phyloP scores from a whole-genome alignment of 163 green algal genomes.

The Scenedesmus sp. region DNA sequence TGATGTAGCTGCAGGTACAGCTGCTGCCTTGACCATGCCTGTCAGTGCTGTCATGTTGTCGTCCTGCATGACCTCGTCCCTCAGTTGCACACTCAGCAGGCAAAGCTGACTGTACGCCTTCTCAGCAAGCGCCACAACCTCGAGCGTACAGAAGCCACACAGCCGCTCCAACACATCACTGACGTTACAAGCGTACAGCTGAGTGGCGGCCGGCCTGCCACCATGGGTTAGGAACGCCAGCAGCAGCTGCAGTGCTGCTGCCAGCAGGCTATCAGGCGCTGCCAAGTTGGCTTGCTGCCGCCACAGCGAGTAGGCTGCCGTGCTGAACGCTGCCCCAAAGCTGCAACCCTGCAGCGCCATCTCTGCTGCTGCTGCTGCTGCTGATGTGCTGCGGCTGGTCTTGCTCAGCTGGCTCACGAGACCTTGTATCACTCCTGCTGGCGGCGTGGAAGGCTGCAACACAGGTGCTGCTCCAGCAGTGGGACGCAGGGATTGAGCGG shows the following conservation, averaged over 20 bases:
- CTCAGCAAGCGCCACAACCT: not conserved
- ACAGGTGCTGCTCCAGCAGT: slow-evolving; percentile 18
- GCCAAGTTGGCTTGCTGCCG: not conserved
- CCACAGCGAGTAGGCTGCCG: not conserved
- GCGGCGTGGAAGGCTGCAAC: not conserved
- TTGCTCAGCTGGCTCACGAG: not conserved
- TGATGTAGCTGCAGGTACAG: not conserved
- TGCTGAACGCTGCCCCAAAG: not conserved
- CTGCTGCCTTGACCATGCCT: not conserved
- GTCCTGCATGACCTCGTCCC: slow-evolving; percentile 35
- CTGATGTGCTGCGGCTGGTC: not conserved
- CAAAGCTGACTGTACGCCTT: slow-evolving; percentile 24
- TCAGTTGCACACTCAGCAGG: slow-evolving; percentile 14
- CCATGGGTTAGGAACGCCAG: not conserved
- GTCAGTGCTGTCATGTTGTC: slow-evolving; percentile 14
- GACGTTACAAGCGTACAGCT: slow-evolving; percentile 17
- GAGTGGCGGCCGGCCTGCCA: not conserved
- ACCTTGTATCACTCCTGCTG: no score
- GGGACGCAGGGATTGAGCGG: not conserved
- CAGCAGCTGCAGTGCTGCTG: slow-evolving; percentile 38
- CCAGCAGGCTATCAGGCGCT: not conserved
- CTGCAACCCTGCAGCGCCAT: not conserved
- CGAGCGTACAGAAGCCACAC: not conserved
- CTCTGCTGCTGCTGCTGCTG: slow-evolving; percentile 15
- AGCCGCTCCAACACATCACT: slow-evolving; percentile 10